Percentiles rank a stretch among this genome's conserved stretches.
Evolutionary conservation across 169 alveolate species (phyloP).

Genomic region (Hepatocystis sp.): DNA sequence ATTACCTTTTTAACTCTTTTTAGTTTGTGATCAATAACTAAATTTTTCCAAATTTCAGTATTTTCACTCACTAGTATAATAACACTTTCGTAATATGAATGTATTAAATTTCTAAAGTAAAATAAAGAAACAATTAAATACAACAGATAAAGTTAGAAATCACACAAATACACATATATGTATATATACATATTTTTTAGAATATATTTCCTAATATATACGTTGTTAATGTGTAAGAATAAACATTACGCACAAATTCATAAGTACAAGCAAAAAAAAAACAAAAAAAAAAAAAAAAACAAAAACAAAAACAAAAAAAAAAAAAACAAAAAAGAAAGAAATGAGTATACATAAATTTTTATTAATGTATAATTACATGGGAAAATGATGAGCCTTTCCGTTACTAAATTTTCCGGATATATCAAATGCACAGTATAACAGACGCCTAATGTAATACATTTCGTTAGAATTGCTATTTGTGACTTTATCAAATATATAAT

Average conservation of each 20-base stretch:
- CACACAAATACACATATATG: too few relatives aligned
- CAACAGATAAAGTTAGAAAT: background rate
- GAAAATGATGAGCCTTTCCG: conserved; percentile 36
- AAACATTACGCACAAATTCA: too few relatives aligned
- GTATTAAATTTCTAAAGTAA: conserved; percentile 18
- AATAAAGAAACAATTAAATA: background rate
- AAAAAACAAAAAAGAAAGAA: too few relatives aligned
- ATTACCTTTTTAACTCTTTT: conserved; percentile 63
- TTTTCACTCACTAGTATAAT: conserved; percentile 50
- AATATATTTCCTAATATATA: too few relatives aligned
- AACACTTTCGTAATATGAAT: conserved; percentile 50
- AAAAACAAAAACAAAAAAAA: too few relatives aligned
- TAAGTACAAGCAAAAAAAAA: too few relatives aligned
- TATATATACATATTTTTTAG: too few relatives aligned
- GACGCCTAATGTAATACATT: conserved; percentile 10
- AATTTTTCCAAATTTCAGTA: conserved; percentile 53
- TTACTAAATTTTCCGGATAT: conserved; percentile 20
- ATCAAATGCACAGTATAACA: conserved; percentile 68
- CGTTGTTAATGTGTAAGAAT: too few relatives aligned
- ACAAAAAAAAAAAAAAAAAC: too few relatives aligned
- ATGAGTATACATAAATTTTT: too few relatives aligned
- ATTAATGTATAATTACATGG: too few relatives aligned
- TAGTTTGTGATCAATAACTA: conserved; percentile 43
- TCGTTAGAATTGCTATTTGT: conserved; percentile 12
- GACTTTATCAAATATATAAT: conserved; percentile 50